Conservation (phyloP, 495 filamentous ascomycete species). For the Neurospora tetraspora region DNA sequence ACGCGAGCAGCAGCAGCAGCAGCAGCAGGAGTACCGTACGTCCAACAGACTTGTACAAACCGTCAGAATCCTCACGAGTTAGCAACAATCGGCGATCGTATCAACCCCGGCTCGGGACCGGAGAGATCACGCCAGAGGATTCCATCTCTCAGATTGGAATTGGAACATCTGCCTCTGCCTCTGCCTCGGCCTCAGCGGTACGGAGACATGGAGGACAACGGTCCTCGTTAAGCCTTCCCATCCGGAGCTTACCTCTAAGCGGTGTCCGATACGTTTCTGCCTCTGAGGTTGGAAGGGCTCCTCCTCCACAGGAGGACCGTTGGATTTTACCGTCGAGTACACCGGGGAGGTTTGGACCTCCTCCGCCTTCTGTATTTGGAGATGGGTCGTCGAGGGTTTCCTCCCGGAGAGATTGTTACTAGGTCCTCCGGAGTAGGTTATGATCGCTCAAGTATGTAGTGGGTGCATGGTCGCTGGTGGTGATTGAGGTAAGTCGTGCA, state of each 20-base stretch:
- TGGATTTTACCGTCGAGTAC: not conserved
- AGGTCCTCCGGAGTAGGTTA: not conserved
- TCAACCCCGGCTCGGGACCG: not conserved
- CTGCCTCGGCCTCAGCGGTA: not conserved
- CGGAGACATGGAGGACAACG: not conserved
- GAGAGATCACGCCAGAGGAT: not conserved
- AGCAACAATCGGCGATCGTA: not conserved
- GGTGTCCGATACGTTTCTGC: not conserved
- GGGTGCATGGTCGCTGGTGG: not conserved
- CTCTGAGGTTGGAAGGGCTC: not conserved
- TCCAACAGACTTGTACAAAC: not conserved
- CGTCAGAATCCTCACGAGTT: not conserved
- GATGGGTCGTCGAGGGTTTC: not conserved
- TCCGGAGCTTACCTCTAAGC: not conserved
- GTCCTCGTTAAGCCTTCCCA: not conserved
- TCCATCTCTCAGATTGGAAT: not conserved
- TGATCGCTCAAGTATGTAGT: not conserved
- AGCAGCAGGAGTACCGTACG: not conserved
- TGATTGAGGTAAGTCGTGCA: not conserved
- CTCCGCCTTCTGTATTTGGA: not conserved
- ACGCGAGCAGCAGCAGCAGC: not conserved
- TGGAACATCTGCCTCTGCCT: no score
- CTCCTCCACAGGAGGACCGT: not conserved
- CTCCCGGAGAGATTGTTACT: not conserved
- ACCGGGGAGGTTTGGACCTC: not conserved